These are phyloP conservation scores for Cladorrhinum sp. DNA, from an alignment of 2,329 filamentous ascomycete species.

Conservation along the genomic window DNA sequence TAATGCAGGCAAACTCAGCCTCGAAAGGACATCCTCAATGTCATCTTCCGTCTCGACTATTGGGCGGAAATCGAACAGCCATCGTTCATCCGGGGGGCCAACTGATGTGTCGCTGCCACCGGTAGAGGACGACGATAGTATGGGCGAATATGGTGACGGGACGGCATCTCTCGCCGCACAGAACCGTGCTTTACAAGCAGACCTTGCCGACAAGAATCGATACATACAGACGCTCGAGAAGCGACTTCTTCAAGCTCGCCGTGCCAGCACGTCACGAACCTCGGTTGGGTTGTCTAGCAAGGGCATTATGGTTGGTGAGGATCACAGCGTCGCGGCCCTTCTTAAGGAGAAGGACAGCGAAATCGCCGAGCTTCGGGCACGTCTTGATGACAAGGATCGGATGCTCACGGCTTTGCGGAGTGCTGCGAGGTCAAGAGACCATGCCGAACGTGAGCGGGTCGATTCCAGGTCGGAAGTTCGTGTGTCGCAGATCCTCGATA, in stretches of 20 bases:
- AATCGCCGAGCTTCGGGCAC: slow-evolving; percentile 83
- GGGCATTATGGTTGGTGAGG: slow-evolving; percentile 70
- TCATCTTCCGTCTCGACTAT: slow-evolving; percentile 61
- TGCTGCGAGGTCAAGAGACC: slow-evolving; percentile 80
- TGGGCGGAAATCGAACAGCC: slow-evolving; percentile 50
- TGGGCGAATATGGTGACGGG: slow-evolving; percentile 83
- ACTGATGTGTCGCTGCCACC: slow-evolving; percentile 30
- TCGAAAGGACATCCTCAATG: slow-evolving; percentile 66
- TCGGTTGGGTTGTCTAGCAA: slow-evolving; percentile 68
- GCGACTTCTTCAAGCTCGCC: slow-evolving; percentile 80
- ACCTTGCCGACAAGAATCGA: slow-evolving; percentile 92
- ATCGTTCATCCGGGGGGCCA: slow-evolving; percentile 43
- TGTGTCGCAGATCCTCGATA: slow-evolving; percentile 34
- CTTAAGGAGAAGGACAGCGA: slow-evolving; percentile 89
- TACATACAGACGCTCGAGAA: slow-evolving; percentile 95
- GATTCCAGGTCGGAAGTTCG: slow-evolving; percentile 30
- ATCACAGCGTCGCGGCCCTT: slow-evolving; percentile 68
- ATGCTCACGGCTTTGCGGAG: slow-evolving; percentile 87
- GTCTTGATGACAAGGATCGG: slow-evolving; percentile 89
- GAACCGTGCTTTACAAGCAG: slow-evolving; percentile 87
- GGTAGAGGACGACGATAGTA: slow-evolving; percentile 64
- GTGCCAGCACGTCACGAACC: slow-evolving; percentile 84
- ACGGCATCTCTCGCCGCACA: slow-evolving; percentile 79
- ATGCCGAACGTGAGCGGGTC: slow-evolving; percentile 56
- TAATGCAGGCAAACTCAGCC: slow-evolving; percentile 44